Evolutionary conservation across 2,329 filamentous ascomycete genomes (phyloP).

Genomic region (Orbilia quercus): DNA sequence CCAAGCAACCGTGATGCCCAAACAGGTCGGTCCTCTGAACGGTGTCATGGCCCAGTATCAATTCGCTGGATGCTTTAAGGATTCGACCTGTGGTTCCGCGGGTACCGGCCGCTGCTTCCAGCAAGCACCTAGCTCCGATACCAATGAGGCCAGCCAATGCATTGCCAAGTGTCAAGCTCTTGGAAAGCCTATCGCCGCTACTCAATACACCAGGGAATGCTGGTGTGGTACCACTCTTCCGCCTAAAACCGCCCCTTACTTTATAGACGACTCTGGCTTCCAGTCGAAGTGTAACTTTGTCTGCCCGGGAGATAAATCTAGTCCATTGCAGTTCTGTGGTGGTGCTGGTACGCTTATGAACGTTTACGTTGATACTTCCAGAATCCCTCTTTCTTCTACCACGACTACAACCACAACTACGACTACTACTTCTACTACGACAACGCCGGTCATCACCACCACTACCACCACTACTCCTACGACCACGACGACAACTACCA

Average conservation of each 20-base stretch:
- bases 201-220: conserved; percentile 62
- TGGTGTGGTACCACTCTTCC: conserved; percentile 57
- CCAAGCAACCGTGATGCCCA: conserved; percentile 62
- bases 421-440: background rate
- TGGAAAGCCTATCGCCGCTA: conserved; percentile 62
- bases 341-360: conserved; percentile 44
- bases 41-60: conserved; percentile 61
- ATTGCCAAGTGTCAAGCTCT: conserved; percentile 61
- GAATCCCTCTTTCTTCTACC: conserved; percentile 43
- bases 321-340: conserved; percentile 49
- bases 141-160: conserved; percentile 62
- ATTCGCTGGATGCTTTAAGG: conserved; percentile 64
- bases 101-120: conserved; percentile 62
- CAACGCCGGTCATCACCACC: too few relatives aligned
- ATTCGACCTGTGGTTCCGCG: conserved; percentile 58
- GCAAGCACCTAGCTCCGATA: conserved; percentile 60
- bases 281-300: conserved; percentile 60
- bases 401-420: conserved; percentile 3
- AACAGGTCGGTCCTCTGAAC: conserved; percentile 63
- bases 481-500: conserved; percentile 29
- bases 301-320: conserved; percentile 62
- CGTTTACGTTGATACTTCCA: conserved; percentile 40
- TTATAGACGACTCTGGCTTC: conserved; percentile 36
- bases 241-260: conserved; percentile 25
- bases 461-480: conserved; percentile 25